These are phyloP conservation scores for Zarea fungicola DNA, from an alignment of 2,329 filamentous ascomycete genomes.

Conservation along the genomic window DNA sequence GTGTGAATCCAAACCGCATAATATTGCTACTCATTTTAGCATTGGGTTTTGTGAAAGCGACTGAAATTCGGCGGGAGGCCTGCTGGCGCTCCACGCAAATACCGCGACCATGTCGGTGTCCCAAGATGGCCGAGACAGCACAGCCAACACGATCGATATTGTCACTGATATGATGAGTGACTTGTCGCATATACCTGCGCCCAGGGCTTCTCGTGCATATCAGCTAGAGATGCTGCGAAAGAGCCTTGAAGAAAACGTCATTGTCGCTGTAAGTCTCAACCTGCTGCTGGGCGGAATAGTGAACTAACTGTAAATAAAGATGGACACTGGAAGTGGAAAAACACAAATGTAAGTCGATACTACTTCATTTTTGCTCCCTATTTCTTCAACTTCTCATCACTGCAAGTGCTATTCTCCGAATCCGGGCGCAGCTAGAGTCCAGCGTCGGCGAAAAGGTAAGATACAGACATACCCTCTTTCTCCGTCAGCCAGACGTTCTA, in stretches of 20 bases:
- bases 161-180: no score
- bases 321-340: conserved; percentile 77
- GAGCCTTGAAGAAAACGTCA: conserved; percentile 64
- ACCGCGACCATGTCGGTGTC: no score
- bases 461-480: not conserved
- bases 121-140: no score
- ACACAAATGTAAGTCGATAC: conserved; percentile 59
- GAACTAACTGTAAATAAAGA: conserved; percentile 40
- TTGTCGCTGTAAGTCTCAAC: conserved; percentile 55
- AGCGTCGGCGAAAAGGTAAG: conserved; percentile 49
- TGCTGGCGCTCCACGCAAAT: no score
- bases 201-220: conserved; percentile 53
- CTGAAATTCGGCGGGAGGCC: no score
- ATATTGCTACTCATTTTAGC: no score
- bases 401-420: conserved; percentile 60
- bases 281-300: no score
- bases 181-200: no score
- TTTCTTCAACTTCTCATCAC: conserved; percentile 18
- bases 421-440: conserved; percentile 57
- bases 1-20: no score
- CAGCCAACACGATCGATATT: no score
- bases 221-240: conserved; percentile 71
- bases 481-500: conserved; percentile 14
- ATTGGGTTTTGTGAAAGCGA: no score
- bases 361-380: not conserved